A percentile compares a stretch with the other conserved stretches of the same genome.
Evolutionary conservation across 2,329 filamentous ascomycete genomes (phyloP).

Genomic region (Fusarium brevicatenulatum): DNA sequence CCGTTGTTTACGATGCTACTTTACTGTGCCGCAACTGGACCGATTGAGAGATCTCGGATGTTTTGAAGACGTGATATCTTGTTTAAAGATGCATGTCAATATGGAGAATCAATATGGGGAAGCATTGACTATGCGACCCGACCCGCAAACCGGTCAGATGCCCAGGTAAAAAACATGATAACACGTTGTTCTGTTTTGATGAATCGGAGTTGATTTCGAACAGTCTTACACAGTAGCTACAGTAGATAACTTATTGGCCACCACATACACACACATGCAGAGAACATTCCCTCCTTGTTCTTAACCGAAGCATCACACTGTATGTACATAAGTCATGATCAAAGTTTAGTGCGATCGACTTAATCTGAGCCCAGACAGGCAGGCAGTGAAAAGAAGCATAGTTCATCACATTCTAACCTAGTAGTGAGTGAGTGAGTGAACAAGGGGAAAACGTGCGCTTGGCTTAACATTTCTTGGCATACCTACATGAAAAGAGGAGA

Average conservation of each 20-base stretch:
- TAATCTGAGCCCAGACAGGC: not conserved
- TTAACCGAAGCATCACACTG: not conserved
- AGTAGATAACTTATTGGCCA: not conserved
- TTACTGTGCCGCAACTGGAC: not conserved
- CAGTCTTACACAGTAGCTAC: not conserved
- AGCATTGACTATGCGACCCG: not conserved
- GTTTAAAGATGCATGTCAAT: slow-evolving; percentile 9
- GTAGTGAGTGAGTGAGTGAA: not conserved
- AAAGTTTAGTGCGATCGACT: slow-evolving; percentile 6
- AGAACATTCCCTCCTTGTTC: not conserved
- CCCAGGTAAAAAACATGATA: not conserved
- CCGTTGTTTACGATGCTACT: not conserved
- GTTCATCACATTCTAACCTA: not conserved
- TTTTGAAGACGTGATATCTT: slow-evolving; percentile 1
- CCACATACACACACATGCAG: not conserved
- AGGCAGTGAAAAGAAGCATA: slow-evolving; percentile 19
- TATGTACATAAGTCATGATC: not conserved
- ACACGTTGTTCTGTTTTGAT: not conserved
- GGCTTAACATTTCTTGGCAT: slow-evolving; percentile 17
- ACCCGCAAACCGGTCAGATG: slow-evolving; percentile 20
- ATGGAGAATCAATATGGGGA: slow-evolving; percentile 16
- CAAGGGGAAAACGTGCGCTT: slow-evolving; percentile 35
- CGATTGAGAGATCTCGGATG: slow-evolving; percentile 2
- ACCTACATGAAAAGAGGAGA: not conserved
- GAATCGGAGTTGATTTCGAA: not conserved